Conservation (phyloP, 2,329 filamentous ascomycete genomes). For the Colletotrichum magnum region DNA sequence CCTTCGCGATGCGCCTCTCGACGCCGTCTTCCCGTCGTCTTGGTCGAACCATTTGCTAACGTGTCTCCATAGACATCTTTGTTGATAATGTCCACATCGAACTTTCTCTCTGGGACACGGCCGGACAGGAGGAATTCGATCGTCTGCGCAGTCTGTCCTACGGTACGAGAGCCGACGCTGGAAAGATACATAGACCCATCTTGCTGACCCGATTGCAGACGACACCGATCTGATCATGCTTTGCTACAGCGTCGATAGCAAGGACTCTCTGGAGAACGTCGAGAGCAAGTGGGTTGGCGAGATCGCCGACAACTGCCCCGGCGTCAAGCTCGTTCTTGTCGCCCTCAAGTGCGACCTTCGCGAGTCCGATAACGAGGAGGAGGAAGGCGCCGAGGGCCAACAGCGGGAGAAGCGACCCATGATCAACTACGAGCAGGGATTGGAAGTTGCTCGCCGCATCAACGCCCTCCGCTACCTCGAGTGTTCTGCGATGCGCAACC, state of each 20-base stretch:
- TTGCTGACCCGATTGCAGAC: slow-evolving; percentile 53
- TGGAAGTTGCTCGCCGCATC: slow-evolving; percentile 92
- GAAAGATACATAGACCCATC: background rate
- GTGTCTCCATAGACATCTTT: slow-evolving; percentile 82
- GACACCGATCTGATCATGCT: slow-evolving; percentile 99
- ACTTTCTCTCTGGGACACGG: slow-evolving; percentile 97
- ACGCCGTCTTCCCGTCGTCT: background rate
- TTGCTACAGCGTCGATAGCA: slow-evolving; percentile 97
- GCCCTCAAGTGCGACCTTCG: slow-evolving; percentile 97
- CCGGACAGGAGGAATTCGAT: slow-evolving; percentile 99
- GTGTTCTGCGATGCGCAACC: slow-evolving; percentile 98
- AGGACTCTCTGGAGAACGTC: slow-evolving; percentile 97
- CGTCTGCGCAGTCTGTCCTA: slow-evolving; percentile 95
- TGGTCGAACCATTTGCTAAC: slow-evolving; percentile 15
- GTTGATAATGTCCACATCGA: slow-evolving; percentile 98
- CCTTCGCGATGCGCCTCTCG: background rate
- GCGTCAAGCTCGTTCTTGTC: slow-evolving; percentile 93
- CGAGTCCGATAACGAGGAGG: slow-evolving; percentile 81
- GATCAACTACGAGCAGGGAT: slow-evolving; percentile 92
- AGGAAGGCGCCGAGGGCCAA: slow-evolving; percentile 64
- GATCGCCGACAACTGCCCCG: slow-evolving; percentile 97
- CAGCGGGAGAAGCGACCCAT: slow-evolving; percentile 71
- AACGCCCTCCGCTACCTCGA: slow-evolving; percentile 95
- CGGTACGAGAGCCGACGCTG: slow-evolving; percentile 62
- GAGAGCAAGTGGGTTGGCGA: slow-evolving; percentile 99